Base-by-base conservation (phyloP, 345 rosid species). In the Jatropha curcas region DNA sequence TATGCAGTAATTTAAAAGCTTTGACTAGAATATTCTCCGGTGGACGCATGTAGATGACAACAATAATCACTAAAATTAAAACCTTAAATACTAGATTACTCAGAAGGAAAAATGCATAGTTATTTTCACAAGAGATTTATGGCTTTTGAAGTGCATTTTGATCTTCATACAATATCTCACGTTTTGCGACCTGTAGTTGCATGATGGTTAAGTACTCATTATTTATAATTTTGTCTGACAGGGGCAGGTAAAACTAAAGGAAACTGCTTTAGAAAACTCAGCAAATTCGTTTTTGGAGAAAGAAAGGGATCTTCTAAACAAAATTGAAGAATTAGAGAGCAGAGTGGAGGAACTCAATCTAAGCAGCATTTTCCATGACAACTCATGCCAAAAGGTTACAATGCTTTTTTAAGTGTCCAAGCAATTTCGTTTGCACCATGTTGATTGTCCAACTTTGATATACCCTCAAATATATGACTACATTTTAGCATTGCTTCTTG, bases 241-340 rank as follows among this genome's bases (percentile, higher is more conserved):
- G 97, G 91, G 77, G 72, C 89, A 86, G 70, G 85, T 92, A 60
- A 88, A 83, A 70, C 60, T 71, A 20, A 92, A 89, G 81, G 92
- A 90, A 77, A 79, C 78, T 72, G 87, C 84, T 63, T 34, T 90
- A 27, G 95, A 86, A 81, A 82, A 82, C 56, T 87, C 89, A 5
- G 77, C 83, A 46, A 77, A 71, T 76, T 75, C 82, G 43, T 89
- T 94, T 77, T 34, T 80, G 30, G 85, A 82, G 75, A 94, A 86
- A 79, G 96, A 90, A 81, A 83, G 58, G 45, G 85, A 84, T 71
- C 87, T 89, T 66, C 70, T 55, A 37, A 81, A 57, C 74, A 82
- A 64, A 79, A 89, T 90, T 43, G 82, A 84, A 20, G 97, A 88
- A 74, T 67, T 92, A 66, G 88, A 87, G 65, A 63, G 76, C 72